These are phyloP conservation scores for Penicillium steckii DNA, from an alignment of 495 filamentous ascomycete genomes.

Conservation along the genomic window DNA sequence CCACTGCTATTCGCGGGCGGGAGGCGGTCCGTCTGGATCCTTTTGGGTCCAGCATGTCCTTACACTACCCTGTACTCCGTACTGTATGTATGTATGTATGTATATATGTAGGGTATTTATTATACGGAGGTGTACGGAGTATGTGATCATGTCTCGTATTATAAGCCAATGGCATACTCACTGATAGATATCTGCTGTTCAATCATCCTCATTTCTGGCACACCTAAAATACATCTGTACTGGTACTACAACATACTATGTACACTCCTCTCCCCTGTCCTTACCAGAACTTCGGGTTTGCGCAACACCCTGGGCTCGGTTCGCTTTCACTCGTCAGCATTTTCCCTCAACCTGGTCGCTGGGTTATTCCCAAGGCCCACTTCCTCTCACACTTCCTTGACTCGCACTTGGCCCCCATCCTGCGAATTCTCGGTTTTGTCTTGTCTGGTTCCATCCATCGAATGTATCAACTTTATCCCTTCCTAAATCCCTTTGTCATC, in stretches of 20 bases:
- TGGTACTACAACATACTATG: too few species aligned
- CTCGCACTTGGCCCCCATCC: background rate
- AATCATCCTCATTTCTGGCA: too few species aligned
- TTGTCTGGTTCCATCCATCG: background rate
- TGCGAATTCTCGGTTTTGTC: background rate
- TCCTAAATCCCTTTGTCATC: too few species aligned
- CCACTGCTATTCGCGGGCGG: constrained; percentile 8
- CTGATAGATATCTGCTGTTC: too few species aligned
- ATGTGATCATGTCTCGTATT: too few species aligned
- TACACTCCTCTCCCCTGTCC: background rate
- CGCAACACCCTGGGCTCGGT: background rate
- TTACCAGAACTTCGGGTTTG: constrained; percentile 15
- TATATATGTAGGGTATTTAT: too few species aligned
- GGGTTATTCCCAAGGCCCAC: constrained; percentile 1
- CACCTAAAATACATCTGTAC: too few species aligned
- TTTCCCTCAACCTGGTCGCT: constrained; percentile 1
- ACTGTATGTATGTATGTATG: too few species aligned
- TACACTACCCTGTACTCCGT: too few species aligned
- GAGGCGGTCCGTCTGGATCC: constrained; percentile 20
- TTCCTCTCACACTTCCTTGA: too few species aligned
- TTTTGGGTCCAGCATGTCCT: background rate
- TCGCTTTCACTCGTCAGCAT: background rate
- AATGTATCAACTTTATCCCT: background rate
- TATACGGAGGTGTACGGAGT: too few species aligned
- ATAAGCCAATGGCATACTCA: too few species aligned